Conservation (phyloP, 306 rosid species). For the Inga laurina region DNA sequence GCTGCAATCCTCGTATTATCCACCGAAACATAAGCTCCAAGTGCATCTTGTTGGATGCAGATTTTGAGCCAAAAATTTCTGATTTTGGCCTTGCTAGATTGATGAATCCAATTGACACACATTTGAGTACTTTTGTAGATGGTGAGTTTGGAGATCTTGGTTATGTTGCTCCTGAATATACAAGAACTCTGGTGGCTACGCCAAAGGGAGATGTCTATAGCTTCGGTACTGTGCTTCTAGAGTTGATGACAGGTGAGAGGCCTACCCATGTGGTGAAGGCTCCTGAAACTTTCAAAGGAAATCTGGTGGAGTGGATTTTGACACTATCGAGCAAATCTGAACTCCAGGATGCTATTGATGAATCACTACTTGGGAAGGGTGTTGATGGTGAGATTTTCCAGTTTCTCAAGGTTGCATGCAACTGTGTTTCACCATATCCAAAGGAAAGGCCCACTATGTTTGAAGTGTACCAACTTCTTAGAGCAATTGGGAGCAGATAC, state of each 20-base stretch:
- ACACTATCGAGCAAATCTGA: slow-evolving; percentile 50
- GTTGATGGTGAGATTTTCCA: slow-evolving; percentile 71
- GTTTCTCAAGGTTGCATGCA: slow-evolving; percentile 80
- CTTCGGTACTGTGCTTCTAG: slow-evolving; percentile 87
- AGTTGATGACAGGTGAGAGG: slow-evolving; percentile 86
- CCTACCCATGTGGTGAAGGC: slow-evolving; percentile 72
- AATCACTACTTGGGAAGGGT: slow-evolving; percentile 66
- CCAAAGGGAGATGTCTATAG: slow-evolving; percentile 92
- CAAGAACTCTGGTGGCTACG: slow-evolving; percentile 86
- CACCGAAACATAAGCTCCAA: slow-evolving; percentile 95
- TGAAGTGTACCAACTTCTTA: slow-evolving; percentile 88
- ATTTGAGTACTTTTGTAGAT: slow-evolving; percentile 94
- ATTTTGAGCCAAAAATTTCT: slow-evolving; percentile 83
- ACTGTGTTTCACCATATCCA: slow-evolving; percentile 56
- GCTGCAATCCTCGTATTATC: slow-evolving; percentile 89
- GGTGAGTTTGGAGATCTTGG: slow-evolving; percentile 97
- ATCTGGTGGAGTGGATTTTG: slow-evolving; percentile 75
- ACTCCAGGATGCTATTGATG: slow-evolving; percentile 63
- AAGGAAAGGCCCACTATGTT: slow-evolving; percentile 96
- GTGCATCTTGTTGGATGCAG: slow-evolving; percentile 75
- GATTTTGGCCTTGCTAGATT: slow-evolving; percentile 97
- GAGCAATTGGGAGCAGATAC: slow-evolving; percentile 81
- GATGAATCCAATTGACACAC: slow-evolving; percentile 93
- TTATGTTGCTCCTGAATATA: slow-evolving; percentile 92
- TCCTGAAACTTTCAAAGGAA: slow-evolving; percentile 82